A percentile compares a stretch with the other conserved stretches of the same genome.
Conservation (phyloP, 176 grass and related monocot species). For the Musa acuminata region DNA sequence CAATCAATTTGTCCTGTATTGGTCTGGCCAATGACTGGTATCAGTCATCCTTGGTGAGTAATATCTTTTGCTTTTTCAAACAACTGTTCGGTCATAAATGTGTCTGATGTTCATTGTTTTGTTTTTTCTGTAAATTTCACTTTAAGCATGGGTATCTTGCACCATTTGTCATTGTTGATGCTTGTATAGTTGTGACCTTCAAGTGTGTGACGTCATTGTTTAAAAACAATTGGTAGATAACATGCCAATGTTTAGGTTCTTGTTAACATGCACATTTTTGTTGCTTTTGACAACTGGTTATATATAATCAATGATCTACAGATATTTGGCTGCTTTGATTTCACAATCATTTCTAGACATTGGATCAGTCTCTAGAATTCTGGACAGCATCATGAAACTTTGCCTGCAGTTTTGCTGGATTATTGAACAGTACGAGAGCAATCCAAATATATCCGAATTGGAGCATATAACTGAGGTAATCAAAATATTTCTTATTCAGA, state of each 20-base stretch:
- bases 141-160: neutral
- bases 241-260: neutral
- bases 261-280: neutral
- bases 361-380: constrained; percentile 91
- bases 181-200: neutral
- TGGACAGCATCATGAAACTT: constrained; percentile 96
- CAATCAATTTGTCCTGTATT: too few species aligned
- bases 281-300: neutral
- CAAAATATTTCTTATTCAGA: neutral
- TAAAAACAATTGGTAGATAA: neutral
- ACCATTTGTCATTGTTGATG: neutral
- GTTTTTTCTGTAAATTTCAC: neutral
- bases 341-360: constrained; percentile 97
- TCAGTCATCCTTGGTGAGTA: neutral
- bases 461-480: constrained; percentile 86
- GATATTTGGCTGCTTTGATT: constrained; percentile 83
- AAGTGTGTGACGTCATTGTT: neutral
- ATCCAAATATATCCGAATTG: constrained; percentile 52
- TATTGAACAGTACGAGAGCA: constrained; percentile 65
- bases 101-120: neutral
- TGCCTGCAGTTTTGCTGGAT: constrained; percentile 96
- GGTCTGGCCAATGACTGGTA: too few species aligned
- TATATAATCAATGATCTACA: constrained; percentile 15
- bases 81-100: neutral
- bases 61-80: neutral